phyloP scores from a whole-genome alignment of 2,329 filamentous ascomycete genomes.

The Raffaelea arxii region DNA sequence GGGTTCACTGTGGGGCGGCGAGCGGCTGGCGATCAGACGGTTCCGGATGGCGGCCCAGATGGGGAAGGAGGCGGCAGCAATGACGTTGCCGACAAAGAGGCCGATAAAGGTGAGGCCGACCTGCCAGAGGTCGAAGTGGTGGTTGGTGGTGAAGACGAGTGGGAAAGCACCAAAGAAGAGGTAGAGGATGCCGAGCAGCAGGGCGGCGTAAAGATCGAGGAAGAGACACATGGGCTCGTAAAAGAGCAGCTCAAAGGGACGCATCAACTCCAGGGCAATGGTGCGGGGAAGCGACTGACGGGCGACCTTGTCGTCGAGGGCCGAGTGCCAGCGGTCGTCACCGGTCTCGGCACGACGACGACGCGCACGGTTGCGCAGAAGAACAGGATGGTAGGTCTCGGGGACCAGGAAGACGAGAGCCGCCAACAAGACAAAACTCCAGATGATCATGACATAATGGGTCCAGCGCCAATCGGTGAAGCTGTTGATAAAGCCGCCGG shows the following conservation, averaged over 20 bases:
- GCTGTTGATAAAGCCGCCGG: constrained; percentile 77
- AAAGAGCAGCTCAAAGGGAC: constrained; percentile 71
- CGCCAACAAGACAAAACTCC: constrained; percentile 55
- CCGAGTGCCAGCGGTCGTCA: constrained; percentile 66
- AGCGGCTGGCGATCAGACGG: constrained; percentile 44
- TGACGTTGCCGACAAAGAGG: constrained; percentile 57
- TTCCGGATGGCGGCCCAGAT: constrained; percentile 54
- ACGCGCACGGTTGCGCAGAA: constrained; percentile 64
- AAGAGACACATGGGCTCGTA: constrained; percentile 79
- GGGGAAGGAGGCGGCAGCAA: constrained; percentile 52
- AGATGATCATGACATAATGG: constrained; percentile 78
- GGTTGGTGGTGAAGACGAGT: constrained; percentile 63
- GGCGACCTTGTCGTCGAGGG: constrained; percentile 58
- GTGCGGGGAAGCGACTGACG: constrained; percentile 51
- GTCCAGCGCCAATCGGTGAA: constrained; percentile 69
- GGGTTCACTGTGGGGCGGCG: constrained; percentile 57
- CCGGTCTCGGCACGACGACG: constrained; percentile 63
- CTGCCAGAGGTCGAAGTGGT: constrained; percentile 72
- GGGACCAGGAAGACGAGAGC: constrained; percentile 66
- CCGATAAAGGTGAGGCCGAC: constrained; percentile 70
- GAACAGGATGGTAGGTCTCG: constrained; percentile 75
- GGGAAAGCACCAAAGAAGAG: constrained; percentile 87
- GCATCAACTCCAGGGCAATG: constrained; percentile 47
- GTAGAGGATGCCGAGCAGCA: constrained; percentile 81
- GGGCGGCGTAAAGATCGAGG: constrained; percentile 72